Evolutionary conservation across 176 grass and related monocot genomes (phyloP), one percentile per base, ranked within the genome.

Genomic region (Phoenix dactylifera): DNA sequence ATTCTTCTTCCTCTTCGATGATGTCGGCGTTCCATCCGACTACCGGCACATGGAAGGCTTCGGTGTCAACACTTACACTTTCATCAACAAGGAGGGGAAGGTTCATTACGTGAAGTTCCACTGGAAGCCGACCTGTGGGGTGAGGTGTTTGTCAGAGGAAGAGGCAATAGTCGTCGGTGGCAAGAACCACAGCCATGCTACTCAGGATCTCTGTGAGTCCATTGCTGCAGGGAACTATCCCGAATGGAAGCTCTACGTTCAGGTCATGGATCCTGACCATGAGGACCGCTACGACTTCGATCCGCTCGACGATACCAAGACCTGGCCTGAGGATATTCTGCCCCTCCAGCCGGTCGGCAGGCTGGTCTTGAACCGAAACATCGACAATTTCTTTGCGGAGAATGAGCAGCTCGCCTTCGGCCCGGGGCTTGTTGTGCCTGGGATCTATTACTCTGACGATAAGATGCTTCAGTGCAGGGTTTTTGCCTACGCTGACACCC

Each of bases 401-500:
- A 95, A 95, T 63, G 90, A 95, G 79, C 90, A 95, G 80, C 83
- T 95, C 0, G 90, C 90, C 0, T 95, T 95, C 59, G 85, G 90
- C 0, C 90, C 90, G 0, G 90, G 90, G 1, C 76, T 89, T 5
- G 79, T 95, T 5, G 90, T 95, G 4, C 90, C 90, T 0, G 90
- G 90, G 5, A 95, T 95, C 67, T 83, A 95, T 86, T 95, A 95
- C 82, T 95, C 90, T 15, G 90, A 95, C 69, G 90, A 95, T 71
- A 95, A 95, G 74, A 95, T 95, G 90, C 90, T 95, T 15, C 90
- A 95, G 76, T 95, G 90, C 72, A 50, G 90, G 50, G 76, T 89
- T 51, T 95, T 95, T 77, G 90, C 90, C 10, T 95, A 95, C 29
- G 90, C 65, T 15, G 90, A 95, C 85, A 95, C 90, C 3, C 90